phyloP scores from a whole-genome alignment of 129 eudicot species.

The carrot (Daucus carota) region DH1_v3.0 NC_030386.2:19741001-19741500 shows the following conservation, averaged over 20 bases:
- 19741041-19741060: slow-evolving; percentile 33
- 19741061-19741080: slow-evolving; percentile 31
- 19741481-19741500: slow-evolving; percentile 32
- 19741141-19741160: too few species aligned
- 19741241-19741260: slow-evolving; percentile 22
- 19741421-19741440: background rate
- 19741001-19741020: slow-evolving; percentile 19
- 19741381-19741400: slow-evolving; percentile 21
- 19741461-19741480: slow-evolving; percentile 22
- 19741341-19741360: slow-evolving; percentile 30
- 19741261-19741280: slow-evolving; percentile 29
- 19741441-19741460: background rate
- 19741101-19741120: too few species aligned
- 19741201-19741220: slow-evolving; percentile 17
- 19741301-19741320: slow-evolving; percentile 21
- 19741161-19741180: too few species aligned
- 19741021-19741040: slow-evolving; percentile 24
- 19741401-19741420: background rate
- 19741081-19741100: slow-evolving; percentile 14
- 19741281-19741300: slow-evolving; percentile 24
- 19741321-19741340: slow-evolving; percentile 19
- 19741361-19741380: slow-evolving; percentile 33
- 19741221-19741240: slow-evolving; percentile 23
- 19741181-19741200: background rate
- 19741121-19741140: background rate